Evolutionary conservation across 176 grass and related monocot species (phyloP).

Genomic region (Oryza rufipogon): DNA sequence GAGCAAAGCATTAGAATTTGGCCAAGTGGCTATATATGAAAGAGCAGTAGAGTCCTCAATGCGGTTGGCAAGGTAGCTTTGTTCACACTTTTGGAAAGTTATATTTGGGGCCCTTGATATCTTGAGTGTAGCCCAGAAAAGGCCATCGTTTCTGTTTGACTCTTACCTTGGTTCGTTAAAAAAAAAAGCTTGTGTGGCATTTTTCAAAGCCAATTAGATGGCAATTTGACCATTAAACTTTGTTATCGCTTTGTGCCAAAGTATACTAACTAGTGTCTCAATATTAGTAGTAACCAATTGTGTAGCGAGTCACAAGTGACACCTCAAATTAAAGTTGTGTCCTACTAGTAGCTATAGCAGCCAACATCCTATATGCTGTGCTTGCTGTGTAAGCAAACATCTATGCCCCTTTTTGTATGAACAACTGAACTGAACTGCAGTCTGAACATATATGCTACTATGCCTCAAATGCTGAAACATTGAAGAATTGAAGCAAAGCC

Average conservation of each 20-base stretch:
- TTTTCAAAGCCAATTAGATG: neutral
- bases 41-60: neutral
- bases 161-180: neutral
- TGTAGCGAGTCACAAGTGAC: no score
- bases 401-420: neutral
- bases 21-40: neutral
- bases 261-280: no score
- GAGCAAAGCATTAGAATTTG: neutral
- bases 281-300: no score
- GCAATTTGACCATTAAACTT: neutral
- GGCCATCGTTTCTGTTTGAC: constrained; percentile 24
- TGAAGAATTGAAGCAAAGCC: constrained; percentile 1
- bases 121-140: neutral
- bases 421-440: neutral
- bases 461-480: neutral
- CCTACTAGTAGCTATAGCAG: neutral
- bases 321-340: neutral
- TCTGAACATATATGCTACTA: neutral
- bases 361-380: neutral
- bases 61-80: neutral
- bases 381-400: constrained; percentile 1
- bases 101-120: neutral
- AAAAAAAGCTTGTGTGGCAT: neutral
- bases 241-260: neutral
- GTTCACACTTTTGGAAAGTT: neutral